phyloP scores from a whole-genome alignment of 805 yeast genomes.

The Yarrowia bubula region DNA sequence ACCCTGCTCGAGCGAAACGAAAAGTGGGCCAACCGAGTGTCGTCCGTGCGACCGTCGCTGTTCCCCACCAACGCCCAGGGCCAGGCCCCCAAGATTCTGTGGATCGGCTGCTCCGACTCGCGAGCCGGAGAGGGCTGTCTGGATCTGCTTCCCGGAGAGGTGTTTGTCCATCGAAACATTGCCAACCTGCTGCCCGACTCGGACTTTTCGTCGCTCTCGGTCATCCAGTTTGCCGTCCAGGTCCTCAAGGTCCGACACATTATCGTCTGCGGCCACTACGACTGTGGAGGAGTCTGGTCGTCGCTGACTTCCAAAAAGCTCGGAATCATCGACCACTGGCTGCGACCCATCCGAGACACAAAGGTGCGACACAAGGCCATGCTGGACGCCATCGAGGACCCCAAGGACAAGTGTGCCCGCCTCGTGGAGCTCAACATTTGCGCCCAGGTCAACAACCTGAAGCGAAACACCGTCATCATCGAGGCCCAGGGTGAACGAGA shows the following conservation, averaged over 20 bases:
- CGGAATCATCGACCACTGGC: constrained; percentile 72
- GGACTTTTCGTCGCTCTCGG: constrained; percentile 73
- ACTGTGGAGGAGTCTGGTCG: constrained; percentile 91
- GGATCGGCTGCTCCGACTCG: constrained; percentile 94
- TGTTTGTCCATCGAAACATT: constrained; percentile 83
- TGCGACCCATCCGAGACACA: constrained; percentile 62
- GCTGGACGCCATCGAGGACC: constrained; percentile 51
- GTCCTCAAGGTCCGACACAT: constrained; percentile 77
- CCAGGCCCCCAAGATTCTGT: constrained; percentile 87
- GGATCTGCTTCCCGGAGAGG: constrained; percentile 83
- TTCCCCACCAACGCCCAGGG: constrained; percentile 71
- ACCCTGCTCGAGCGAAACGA: constrained; percentile 43
- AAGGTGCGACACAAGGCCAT: constrained; percentile 56
- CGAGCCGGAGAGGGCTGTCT: constrained; percentile 79
- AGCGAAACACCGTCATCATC: constrained; percentile 61
- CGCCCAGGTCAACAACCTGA: constrained; percentile 65
- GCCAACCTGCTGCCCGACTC: constrained; percentile 70
- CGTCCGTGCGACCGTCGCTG: constrained; percentile 53
- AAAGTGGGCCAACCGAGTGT: constrained; percentile 48
- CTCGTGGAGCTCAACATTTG: constrained; percentile 75
- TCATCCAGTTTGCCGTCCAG: constrained; percentile 83
- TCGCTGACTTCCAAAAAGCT: constrained; percentile 61
- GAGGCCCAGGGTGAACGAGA: constrained; percentile 61
- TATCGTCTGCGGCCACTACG: constrained; percentile 89
- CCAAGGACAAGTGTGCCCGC: constrained; percentile 54